phyloP scores from a whole-genome alignment of 306 rosid species.

The Cicer bijugum region DNA sequence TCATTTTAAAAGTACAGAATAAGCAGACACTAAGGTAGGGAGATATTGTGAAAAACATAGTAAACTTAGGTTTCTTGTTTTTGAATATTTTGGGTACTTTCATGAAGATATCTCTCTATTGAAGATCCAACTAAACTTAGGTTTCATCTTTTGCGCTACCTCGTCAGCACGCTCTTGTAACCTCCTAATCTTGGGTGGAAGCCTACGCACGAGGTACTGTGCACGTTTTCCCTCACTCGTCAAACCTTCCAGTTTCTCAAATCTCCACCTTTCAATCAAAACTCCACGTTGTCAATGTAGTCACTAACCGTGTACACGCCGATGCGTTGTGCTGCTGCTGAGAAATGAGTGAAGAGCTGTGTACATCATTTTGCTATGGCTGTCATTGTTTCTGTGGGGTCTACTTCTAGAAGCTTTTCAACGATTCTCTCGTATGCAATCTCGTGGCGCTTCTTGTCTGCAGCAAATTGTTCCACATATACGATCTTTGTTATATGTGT shows the following conservation, averaged over 20 bases:
- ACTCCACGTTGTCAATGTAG: background rate
- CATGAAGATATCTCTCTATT: background rate
- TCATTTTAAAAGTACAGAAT: background rate
- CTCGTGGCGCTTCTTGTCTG: conserved; percentile 1
- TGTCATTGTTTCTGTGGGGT: background rate
- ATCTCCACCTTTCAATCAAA: background rate
- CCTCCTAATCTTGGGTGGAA: background rate
- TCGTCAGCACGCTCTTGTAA: background rate
- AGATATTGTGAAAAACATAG: background rate
- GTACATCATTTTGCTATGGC: background rate
- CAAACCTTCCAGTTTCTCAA: conserved; percentile 2
- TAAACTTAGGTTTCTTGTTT: background rate
- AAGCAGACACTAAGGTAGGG: background rate
- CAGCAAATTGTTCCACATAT: background rate
- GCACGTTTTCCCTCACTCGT: conserved; percentile 2
- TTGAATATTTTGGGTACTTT: no score
- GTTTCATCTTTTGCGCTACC: background rate
- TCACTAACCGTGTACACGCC: conserved; percentile 13
- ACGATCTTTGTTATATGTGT: background rate
- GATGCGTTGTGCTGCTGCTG: background rate
- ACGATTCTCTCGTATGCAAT: background rate
- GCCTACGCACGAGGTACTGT: background rate
- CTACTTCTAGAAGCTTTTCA: conserved; percentile 21
- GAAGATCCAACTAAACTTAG: conserved; percentile 8
- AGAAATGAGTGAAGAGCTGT: background rate